Evolutionary conservation across 2,329 filamentous ascomycete genomes (phyloP), one percentile per base, ranked within the genome.

Genomic region (Cercospora janseana): DNA sequence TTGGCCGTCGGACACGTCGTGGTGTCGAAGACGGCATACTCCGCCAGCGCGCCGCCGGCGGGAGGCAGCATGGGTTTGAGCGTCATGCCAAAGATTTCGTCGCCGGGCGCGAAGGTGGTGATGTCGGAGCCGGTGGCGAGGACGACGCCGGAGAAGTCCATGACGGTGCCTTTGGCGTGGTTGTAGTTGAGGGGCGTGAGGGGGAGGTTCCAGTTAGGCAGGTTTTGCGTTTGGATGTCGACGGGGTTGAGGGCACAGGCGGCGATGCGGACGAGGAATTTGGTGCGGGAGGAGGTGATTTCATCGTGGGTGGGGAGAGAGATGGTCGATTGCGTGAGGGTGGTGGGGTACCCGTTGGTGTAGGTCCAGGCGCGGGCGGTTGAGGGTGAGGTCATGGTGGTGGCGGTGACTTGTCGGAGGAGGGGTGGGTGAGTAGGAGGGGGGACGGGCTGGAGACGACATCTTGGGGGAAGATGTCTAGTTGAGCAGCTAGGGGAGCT

Each of bases 211-310:
- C 59, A 65, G 18, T 56, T 43, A 2, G 60, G 61, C 42, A 66
- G 48, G 52, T 69, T 69, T 63, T 67, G 66, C 43, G 64, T 63
- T 51, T 69, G 66, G 21, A 68, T 64, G 51, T 68, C 66, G 32
- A 69, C 66, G 12, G 66, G 66, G 46, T 68, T 69, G 10, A 69
- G 58, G 15, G 65, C 66, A 51, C 60, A 64, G 5, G 65, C 61
- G 32, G 65, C 56, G 37, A 69, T 62, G 28, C 60, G 57, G 31
- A 68, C 55, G 18, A 66, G 60, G 45, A 68, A 58, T 38, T 38
- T 20, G 42, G 65, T 63, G 4, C 58, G 41, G 35, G 57, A 49
- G 2, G 21, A 16, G 3, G 28, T 13, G 44, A 52, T 49, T 42
- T 61, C 53, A 41, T 58, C 45, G 6, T 57, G 49, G 9, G 52